These are phyloP conservation scores for Melanogaster broomeanus DNA, from an alignment of 768 basidiomycete species.

Conservation along the genomic window DNA sequence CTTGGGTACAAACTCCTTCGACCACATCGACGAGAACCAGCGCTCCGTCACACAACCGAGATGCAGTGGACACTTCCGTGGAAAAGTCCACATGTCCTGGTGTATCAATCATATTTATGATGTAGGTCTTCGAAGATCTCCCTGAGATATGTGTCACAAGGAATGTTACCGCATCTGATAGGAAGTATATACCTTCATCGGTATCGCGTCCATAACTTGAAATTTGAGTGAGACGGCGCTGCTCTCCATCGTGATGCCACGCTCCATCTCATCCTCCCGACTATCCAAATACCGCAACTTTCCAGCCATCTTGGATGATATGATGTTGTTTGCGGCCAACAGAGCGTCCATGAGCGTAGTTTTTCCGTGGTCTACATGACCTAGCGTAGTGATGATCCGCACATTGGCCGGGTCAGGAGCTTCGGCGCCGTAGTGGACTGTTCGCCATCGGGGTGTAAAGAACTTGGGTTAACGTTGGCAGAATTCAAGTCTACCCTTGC, in stretches of 20 bases:
- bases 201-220: constrained; percentile 61
- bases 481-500: too few species aligned
- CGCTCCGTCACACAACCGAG: constrained; percentile 92
- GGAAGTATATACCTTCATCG: constrained; percentile 55
- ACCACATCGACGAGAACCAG: constrained; percentile 95
- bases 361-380: constrained; percentile 96
- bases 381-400: constrained; percentile 82
- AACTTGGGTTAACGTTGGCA: too few species aligned
- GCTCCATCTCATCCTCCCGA: constrained; percentile 94
- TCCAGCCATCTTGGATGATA: constrained; percentile 91
- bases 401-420: constrained; percentile 45
- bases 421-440: constrained; percentile 14
- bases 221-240: constrained; percentile 92
- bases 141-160: constrained; percentile 46
- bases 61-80: constrained; percentile 94
- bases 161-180: constrained; percentile 6
- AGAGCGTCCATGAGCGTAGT: constrained; percentile 94
- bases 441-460: constrained; percentile 20
- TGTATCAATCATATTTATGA: constrained; percentile 96
- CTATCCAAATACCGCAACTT: constrained; percentile 96
- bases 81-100: constrained; percentile 99
- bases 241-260: constrained; percentile 99
- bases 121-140: constrained; percentile 65
- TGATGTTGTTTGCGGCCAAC: constrained; percentile 96
- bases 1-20: constrained; percentile 98